Evolutionary conservation across 352 stramenopile species (phyloP).

Genomic region (Phytophthora rubi): DNA sequence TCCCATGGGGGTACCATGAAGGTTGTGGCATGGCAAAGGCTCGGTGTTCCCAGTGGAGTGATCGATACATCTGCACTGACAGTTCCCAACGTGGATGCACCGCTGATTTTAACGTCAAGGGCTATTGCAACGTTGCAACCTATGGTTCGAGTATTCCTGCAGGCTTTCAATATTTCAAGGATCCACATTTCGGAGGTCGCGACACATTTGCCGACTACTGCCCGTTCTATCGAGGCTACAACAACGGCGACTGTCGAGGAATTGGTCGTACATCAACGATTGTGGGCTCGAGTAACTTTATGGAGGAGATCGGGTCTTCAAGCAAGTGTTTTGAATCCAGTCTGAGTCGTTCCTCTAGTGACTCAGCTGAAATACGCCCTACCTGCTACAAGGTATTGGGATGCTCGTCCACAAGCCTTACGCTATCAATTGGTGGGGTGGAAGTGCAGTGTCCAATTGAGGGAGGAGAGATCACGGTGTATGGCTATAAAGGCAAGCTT

Average conservation of each 20-base stretch:
- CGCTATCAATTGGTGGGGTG: slow-evolving; percentile 54
- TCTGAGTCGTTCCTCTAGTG: slow-evolving; percentile 52
- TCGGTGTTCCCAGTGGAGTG: slow-evolving; percentile 72
- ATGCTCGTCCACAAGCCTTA: slow-evolving; percentile 50
- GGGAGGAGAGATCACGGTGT: slow-evolving; percentile 60
- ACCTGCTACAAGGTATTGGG: slow-evolving; percentile 68
- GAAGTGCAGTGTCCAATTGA: slow-evolving; percentile 66
- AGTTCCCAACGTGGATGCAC: slow-evolving; percentile 57
- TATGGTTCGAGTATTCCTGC: slow-evolving; percentile 75
- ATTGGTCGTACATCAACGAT: slow-evolving; percentile 54
- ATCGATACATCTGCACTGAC: slow-evolving; percentile 70
- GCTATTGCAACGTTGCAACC: slow-evolving; percentile 75
- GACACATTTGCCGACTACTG: slow-evolving; percentile 84
- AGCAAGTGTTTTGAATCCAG: slow-evolving; percentile 83
- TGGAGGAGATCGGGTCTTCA: slow-evolving; percentile 56
- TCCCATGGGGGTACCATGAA: slow-evolving; percentile 79
- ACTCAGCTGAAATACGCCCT: slow-evolving; percentile 39
- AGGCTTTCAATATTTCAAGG: slow-evolving; percentile 84
- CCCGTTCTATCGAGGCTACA: slow-evolving; percentile 79
- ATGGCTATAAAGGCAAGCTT: slow-evolving; percentile 57
- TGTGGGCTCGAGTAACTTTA: slow-evolving; percentile 46
- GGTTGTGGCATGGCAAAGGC: slow-evolving; percentile 69
- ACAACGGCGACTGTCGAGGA: slow-evolving; percentile 77
- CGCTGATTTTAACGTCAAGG: slow-evolving; percentile 70
- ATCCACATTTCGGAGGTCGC: slow-evolving; percentile 57